Conservation (phyloP, 2,329 filamentous ascomycete genomes). For the Pseudogymnoascus sp. region DNA sequence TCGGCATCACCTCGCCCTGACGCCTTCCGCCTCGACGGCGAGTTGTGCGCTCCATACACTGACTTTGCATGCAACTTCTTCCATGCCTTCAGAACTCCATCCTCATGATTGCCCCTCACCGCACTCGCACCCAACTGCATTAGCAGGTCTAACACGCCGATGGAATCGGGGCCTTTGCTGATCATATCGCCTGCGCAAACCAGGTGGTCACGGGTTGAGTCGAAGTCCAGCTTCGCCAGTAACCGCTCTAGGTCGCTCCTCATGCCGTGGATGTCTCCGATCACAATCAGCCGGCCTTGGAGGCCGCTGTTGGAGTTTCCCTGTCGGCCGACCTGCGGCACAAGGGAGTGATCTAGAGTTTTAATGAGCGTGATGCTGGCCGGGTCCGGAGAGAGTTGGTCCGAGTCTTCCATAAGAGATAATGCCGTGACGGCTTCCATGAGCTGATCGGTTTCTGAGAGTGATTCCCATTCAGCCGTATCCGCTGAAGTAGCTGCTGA, state of each 20-base stretch:
- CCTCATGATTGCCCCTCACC: conserved; percentile 90
- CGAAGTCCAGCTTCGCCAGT: conserved; percentile 57
- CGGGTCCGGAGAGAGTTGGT: background rate
- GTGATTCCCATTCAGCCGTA: background rate
- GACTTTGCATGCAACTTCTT: conserved; percentile 29
- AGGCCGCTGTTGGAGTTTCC: background rate
- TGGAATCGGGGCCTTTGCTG: conserved; percentile 77
- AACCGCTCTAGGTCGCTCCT: conserved; percentile 56
- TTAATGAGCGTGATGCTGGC: background rate
- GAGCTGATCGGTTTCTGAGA: background rate
- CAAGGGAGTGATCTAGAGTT: background rate
- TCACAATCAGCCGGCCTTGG: conserved; percentile 55
- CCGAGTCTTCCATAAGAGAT: background rate
- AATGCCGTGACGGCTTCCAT: background rate
- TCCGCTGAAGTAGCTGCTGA: background rate
- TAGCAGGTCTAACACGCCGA: conserved; percentile 67
- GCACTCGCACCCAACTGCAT: conserved; percentile 66
- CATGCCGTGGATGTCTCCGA: conserved; percentile 93
- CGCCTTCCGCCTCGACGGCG: conserved; percentile 21
- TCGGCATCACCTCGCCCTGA: conserved; percentile 20
- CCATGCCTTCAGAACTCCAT: conserved; percentile 65
- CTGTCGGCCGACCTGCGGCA: background rate
- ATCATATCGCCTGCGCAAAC: conserved; percentile 72
- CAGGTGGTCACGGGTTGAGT: conserved; percentile 58
- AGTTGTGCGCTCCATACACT: conserved; percentile 11